Percentiles rank a stretch among this genome's conserved stretches.
These are phyloP conservation scores for Chamaenerion angustifolium DNA, from an alignment of 345 rosid genomes.

Conservation along the genomic window DNA sequence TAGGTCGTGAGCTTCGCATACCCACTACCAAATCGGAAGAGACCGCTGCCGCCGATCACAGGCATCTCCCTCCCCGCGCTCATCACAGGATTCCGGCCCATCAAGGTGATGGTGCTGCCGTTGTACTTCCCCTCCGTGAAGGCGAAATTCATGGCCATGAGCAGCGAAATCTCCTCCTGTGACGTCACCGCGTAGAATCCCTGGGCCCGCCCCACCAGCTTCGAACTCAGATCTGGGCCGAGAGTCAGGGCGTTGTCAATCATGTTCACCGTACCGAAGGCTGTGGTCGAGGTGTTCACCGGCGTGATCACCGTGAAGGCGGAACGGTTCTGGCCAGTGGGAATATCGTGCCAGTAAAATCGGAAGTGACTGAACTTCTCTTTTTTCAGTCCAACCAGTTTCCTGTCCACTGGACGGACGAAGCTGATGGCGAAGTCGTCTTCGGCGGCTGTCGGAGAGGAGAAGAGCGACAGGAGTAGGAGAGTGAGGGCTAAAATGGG, in stretches of 20 bases:
- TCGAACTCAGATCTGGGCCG: constrained; percentile 38
- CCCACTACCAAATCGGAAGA: constrained; percentile 65
- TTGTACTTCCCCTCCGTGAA: constrained; percentile 57
- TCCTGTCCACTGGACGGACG: no score
- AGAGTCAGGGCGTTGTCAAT: constrained; percentile 60
- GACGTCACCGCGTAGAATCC: constrained; percentile 52
- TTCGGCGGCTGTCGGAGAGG: no score
- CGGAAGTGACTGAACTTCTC: constrained; percentile 56
- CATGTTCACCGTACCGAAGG: constrained; percentile 37
- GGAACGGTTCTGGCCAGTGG: constrained; percentile 35
- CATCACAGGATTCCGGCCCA: constrained; percentile 50
- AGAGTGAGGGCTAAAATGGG: no score
- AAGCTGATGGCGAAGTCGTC: no score
- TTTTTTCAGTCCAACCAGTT: constrained; percentile 2
- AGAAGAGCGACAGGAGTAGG: no score
- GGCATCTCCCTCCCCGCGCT: constrained; percentile 60
- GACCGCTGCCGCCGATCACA: constrained; percentile 62
- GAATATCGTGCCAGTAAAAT: constrained; percentile 57
- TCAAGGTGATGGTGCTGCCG: constrained; percentile 47
- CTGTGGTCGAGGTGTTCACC: constrained; percentile 13
- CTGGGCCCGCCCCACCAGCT: constrained; percentile 56
- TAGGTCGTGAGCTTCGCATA: constrained; percentile 45
- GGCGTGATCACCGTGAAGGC: constrained; percentile 30
- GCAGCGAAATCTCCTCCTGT: constrained; percentile 37
- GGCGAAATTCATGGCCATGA: constrained; percentile 62